A percentile compares a stretch with the other conserved stretches of the same genome.
Evolutionary conservation across 768 basidiomycete species (phyloP).

Genomic region (Agrocybe pediades): DNA sequence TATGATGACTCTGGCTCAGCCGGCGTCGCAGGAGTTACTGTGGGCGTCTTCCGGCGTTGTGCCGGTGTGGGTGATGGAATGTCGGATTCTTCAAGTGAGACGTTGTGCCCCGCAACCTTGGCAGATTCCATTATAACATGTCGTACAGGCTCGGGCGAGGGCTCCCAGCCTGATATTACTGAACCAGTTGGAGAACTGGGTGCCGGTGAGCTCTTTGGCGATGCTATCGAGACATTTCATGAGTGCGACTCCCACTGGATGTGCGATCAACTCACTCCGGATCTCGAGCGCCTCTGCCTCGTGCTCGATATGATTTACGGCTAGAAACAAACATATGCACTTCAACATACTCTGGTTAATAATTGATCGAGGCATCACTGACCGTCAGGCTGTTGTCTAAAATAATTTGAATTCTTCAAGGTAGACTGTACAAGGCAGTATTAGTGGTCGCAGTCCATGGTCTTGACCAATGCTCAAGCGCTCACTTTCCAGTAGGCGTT

Average conservation of each 20-base stretch:
- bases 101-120: background rate
- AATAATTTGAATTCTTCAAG: background rate
- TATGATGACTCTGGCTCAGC: conserved; percentile 9
- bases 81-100: conserved; percentile 14
- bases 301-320: too few relatives aligned
- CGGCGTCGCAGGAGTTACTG: conserved; percentile 6
- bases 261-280: too few relatives aligned
- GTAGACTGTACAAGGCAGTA: background rate
- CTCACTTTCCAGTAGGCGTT: too few relatives aligned
- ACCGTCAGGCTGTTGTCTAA: background rate
- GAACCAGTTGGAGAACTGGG: conserved; percentile 14
- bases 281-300: too few relatives aligned
- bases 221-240: too few relatives aligned
- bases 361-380: background rate
- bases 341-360: background rate
- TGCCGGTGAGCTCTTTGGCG: too few relatives aligned
- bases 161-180: conserved; percentile 15
- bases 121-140: too few relatives aligned
- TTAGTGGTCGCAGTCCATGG: background rate
- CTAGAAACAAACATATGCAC: too few relatives aligned
- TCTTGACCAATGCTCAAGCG: too few relatives aligned
- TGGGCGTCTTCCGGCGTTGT: conserved; percentile 22
- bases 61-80: conserved; percentile 35
- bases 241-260: too few relatives aligned
- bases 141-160: conserved; percentile 1